Evolutionary conservation across 2,329 filamentous ascomycete species (phyloP).

Genomic region (Alternaria panax): DNA sequence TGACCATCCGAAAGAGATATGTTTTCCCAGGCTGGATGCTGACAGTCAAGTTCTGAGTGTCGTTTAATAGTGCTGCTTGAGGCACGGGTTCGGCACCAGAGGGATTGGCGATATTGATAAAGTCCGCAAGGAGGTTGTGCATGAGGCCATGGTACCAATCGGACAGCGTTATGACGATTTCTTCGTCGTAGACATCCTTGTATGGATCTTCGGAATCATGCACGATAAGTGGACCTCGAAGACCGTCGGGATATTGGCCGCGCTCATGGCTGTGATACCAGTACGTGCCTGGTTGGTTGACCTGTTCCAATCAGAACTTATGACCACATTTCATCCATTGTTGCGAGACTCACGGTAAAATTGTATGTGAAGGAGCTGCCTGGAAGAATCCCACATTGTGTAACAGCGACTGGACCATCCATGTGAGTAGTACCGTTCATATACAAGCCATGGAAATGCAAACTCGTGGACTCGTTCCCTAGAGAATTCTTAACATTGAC

Average conservation of each 20-base stretch:
- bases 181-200: constrained; percentile 63
- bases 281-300: constrained; percentile 63
- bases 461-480: constrained; percentile 67
- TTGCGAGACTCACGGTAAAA: constrained; percentile 35
- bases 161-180: constrained; percentile 71
- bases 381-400: constrained; percentile 65
- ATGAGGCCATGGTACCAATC: constrained; percentile 75
- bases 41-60: constrained; percentile 58
- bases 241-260: constrained; percentile 71
- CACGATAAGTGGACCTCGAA: constrained; percentile 72
- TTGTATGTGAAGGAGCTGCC: constrained; percentile 70
- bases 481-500: constrained; percentile 74
- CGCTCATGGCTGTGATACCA: constrained; percentile 73
- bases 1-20: constrained; percentile 73
- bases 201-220: constrained; percentile 64
- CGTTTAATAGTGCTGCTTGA: constrained; percentile 70
- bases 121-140: constrained; percentile 50
- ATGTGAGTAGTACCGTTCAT: constrained; percentile 78
- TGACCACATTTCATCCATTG: not conserved
- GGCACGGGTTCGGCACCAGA: constrained; percentile 72
- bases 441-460: constrained; percentile 82
- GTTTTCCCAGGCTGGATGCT: constrained; percentile 60
- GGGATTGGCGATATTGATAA: constrained; percentile 61
- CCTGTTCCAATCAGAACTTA: constrained; percentile 54
- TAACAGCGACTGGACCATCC: constrained; percentile 74